These are phyloP conservation scores for Incumbomyces lentus DNA, from an alignment of 2,329 filamentous ascomycete species.

Conservation along the genomic window DNA sequence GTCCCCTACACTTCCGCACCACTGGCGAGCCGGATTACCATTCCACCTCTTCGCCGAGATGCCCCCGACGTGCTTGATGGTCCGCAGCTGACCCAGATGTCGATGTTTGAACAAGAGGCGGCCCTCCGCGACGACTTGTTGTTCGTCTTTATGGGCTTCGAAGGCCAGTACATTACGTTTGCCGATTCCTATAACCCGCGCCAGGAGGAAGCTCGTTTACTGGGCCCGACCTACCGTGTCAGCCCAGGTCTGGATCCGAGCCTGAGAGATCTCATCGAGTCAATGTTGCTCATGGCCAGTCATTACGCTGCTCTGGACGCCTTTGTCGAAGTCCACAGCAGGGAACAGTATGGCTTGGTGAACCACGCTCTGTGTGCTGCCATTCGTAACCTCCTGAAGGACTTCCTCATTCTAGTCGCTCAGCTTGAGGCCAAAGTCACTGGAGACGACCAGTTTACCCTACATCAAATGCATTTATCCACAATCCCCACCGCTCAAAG, in stretches of 20 bases:
- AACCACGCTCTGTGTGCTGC: constrained; percentile 95
- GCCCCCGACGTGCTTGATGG: constrained; percentile 62
- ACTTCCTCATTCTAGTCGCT: constrained; percentile 85
- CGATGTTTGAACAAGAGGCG: constrained; percentile 72
- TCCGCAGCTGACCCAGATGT: constrained; percentile 56
- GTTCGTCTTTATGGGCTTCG: constrained; percentile 95
- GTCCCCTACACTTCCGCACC: constrained; percentile 61
- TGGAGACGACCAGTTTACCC: constrained; percentile 76
- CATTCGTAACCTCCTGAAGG: constrained; percentile 79
- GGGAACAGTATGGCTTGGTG: constrained; percentile 85
- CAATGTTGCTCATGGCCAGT: constrained; percentile 88
- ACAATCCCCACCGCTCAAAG: constrained; percentile 84
- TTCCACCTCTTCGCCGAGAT: constrained; percentile 52
- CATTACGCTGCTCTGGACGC: constrained; percentile 86
- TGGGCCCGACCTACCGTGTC: constrained; percentile 72
- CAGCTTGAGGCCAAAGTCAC: constrained; percentile 90
- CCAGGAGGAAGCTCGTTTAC: constrained; percentile 75
- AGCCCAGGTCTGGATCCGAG: constrained; percentile 80
- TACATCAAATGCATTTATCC: constrained; percentile 88
- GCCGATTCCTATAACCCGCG: constrained; percentile 69
- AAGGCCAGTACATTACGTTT: constrained; percentile 94
- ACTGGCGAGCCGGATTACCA: constrained; percentile 57
- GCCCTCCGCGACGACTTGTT: constrained; percentile 81
- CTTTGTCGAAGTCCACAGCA: constrained; percentile 88
- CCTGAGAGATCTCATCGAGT: constrained; percentile 71